Evolutionary conservation across 2,329 filamentous ascomycete species (phyloP).

Genomic region (Botrytis sinoallii): DNA sequence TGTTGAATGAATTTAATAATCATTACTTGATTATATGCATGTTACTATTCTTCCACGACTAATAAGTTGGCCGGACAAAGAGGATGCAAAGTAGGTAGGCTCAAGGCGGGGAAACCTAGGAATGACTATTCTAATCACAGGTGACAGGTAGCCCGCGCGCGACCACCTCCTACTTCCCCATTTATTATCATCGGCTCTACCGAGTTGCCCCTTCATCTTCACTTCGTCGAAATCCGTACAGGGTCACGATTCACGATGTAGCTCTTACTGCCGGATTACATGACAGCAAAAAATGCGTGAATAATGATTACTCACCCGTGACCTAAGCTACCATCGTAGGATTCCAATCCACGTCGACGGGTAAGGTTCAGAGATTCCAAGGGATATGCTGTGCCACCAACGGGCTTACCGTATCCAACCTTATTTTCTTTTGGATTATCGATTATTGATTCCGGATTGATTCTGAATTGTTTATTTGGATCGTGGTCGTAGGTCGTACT

Average conservation of each 20-base stretch:
- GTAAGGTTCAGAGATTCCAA: background rate
- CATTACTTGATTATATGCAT: background rate
- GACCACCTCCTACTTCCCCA: background rate
- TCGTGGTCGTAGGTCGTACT: background rate
- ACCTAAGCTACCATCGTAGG: background rate
- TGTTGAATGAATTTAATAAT: background rate
- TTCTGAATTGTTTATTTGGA: background rate
- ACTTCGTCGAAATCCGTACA: background rate
- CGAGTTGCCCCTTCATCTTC: background rate
- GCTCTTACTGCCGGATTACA: background rate
- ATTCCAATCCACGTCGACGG: background rate
- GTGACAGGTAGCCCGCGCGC: background rate
- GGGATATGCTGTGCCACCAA: constrained; percentile 4
- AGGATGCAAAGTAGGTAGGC: background rate
- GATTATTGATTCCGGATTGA: background rate
- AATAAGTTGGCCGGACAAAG: background rate
- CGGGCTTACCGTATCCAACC: background rate
- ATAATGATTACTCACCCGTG: background rate
- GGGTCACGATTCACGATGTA: constrained; percentile 1
- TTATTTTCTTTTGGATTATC: background rate
- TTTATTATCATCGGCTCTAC: background rate
- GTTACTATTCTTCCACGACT: background rate
- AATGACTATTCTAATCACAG: background rate
- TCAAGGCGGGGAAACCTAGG: background rate
- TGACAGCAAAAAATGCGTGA: background rate